phyloP scores from a whole-genome alignment of 129 eudicot genomes.

The Centella asiatica region DNA sequence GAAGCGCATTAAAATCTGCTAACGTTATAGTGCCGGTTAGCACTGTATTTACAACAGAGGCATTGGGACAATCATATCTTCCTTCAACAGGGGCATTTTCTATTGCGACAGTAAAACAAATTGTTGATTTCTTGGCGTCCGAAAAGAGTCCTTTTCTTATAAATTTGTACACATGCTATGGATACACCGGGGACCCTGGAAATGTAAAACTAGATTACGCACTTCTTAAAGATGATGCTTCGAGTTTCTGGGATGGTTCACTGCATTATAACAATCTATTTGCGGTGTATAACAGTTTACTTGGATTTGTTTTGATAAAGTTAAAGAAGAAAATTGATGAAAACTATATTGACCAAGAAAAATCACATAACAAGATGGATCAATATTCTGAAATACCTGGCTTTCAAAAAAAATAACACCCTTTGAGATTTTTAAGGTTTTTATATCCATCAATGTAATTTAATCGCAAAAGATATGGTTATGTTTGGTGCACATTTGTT shows the following conservation, averaged over 20 bases:
- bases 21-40: slow-evolving; percentile 22
- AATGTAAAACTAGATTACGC: slow-evolving; percentile 13
- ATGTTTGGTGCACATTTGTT: no score
- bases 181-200: slow-evolving; percentile 10
- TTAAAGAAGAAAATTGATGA: no score
- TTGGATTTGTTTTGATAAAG: no score
- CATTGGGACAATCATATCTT: slow-evolving; percentile 24
- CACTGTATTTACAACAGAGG: slow-evolving; percentile 21
- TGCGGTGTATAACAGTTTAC: no score
- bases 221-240: background rate
- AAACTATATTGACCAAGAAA: no score
- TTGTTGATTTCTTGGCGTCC: slow-evolving; percentile 9
- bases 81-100: slow-evolving; percentile 28
- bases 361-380: no score
- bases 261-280: background rate
- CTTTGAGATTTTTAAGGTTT: no score
- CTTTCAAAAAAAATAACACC: no score
- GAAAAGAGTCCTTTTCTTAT: slow-evolving; percentile 28
- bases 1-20: slow-evolving; percentile 17
- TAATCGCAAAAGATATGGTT: no score
- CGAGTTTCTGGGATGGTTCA: background rate
- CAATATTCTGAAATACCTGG: no score
- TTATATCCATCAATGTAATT: no score
- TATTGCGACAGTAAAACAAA: slow-evolving; percentile 6
- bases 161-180: slow-evolving; percentile 35